These are phyloP conservation scores for Canavalia gladiata DNA, from an alignment of 306 rosid genomes.

Conservation along the genomic window DNA sequence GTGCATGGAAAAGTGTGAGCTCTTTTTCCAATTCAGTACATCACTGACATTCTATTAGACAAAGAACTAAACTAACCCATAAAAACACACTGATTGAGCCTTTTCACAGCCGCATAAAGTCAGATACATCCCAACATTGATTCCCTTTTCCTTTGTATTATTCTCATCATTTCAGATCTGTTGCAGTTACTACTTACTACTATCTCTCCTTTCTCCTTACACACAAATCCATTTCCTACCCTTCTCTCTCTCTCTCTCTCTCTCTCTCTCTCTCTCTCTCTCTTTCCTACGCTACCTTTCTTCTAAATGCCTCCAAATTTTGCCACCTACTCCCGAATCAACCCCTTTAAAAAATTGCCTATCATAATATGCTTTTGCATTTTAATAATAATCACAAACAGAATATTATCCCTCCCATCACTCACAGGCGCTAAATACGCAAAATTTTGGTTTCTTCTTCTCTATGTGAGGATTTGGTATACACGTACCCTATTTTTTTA, in stretches of 20 bases:
- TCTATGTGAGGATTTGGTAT: constrained; percentile 43
- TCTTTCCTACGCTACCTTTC: constrained; percentile 30
- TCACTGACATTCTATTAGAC: constrained; percentile 81
- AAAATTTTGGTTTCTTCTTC: constrained; percentile 60
- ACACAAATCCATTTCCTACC: constrained; percentile 65
- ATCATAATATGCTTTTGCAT: constrained; percentile 42
- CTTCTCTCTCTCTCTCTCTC: constrained; percentile 54
- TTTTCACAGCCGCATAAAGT: constrained; percentile 74
- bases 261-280: constrained; percentile 36
- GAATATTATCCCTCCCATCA: constrained; percentile 66
- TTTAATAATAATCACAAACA: constrained; percentile 51
- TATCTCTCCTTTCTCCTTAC: not conserved
- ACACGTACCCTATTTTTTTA: not conserved
- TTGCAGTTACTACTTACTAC: constrained; percentile 43
- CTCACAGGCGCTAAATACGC: constrained; percentile 64
- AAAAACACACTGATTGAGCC: constrained; percentile 59
- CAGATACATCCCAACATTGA: constrained; percentile 94
- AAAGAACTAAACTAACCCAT: constrained; percentile 58
- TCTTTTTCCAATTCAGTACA: constrained; percentile 67
- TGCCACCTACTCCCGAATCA: constrained; percentile 97
- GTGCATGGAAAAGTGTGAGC: constrained; percentile 75
- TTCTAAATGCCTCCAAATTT: constrained; percentile 77
- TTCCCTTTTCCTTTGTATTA: constrained; percentile 85
- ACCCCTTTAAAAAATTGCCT: constrained; percentile 56
- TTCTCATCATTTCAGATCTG: constrained; percentile 71